Base-by-base conservation (phyloP, 2,329 filamentous ascomycete genomes). In the Coniochaeta sp. region DNA sequence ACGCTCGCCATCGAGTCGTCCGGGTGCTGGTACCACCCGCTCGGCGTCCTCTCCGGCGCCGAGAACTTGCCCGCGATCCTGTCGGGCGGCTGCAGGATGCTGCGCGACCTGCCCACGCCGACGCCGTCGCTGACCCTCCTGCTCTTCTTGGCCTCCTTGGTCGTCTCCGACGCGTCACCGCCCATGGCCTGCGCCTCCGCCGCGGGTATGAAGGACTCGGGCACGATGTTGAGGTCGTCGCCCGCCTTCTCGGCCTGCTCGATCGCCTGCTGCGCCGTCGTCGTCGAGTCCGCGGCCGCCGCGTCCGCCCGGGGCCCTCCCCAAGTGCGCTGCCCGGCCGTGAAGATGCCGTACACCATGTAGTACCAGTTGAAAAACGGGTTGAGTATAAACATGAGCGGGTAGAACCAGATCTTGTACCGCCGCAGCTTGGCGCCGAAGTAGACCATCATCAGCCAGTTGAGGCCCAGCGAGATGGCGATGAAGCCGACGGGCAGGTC, bases 291-390 rank as follows among this genome's bases (percentile, higher is more conserved):
- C 3, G 93, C 93, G 44, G 87, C 81, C 32, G 89, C 91, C 0
- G 93, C 93, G 73, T 98, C 93, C 1, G 91, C 92, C 68, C 93
- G 85, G 12, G 93, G 95, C 0, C 93, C 93, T 65, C 93, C 93
- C 93, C 95, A 99, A 1, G 93, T 98, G 65, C 93, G 84, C 72
- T 96, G 91, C 22, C 93, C 92, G 32, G 93, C 92, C 0, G 93
- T 97, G 74, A 96, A 95, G 66, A 96, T 96, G 52, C 92, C 93
- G 72, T 97, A 96, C 2, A 96, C 89, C 89, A 97, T 96, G 77
- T 98, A 98, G 61, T 91, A 84, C 93, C 93, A 98, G 75, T 98
- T 98, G 81, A 97, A 93, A 71, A 98, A 96, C 0, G 95, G 93
- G 70, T 97, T 98, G 64, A 97, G 74, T 55, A 96, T 76, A 71